Base-by-base conservation (phyloP, 306 rosid genomes). In the Quercus rubra region DNA sequence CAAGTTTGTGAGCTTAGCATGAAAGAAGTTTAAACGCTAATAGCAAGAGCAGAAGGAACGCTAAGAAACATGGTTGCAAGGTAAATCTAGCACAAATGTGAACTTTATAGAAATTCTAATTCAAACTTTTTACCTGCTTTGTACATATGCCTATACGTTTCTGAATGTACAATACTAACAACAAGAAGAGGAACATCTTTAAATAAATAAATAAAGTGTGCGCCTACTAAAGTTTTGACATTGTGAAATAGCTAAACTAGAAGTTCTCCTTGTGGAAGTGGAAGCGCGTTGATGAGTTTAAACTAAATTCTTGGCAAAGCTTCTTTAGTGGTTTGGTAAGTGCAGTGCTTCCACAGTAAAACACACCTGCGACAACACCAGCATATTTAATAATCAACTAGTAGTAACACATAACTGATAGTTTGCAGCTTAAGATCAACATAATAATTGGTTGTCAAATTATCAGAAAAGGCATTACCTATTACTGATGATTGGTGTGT, bases 251-350 rank as follows among this genome's bases (percentile, higher is more conserved):
- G 43, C 78, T 56, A 64, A 55, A 78, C 86, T 90, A 94, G 82
- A 94, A 94, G 77, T 92, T 94, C 87, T 94, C 98, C 88, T 94
- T 92, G 81, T 94, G 92, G 82, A 94, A 94, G 13, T 85, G 87
- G 78, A 94, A 94, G 28, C 94, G 91, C 23, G 92, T 86, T 64
- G 86, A 71, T 19, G 85, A 69, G 74, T 81, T 75, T 61, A 71
- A 17, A 74, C 85, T 86, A 72, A 82, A 86, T 38, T 82, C 89
- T 77, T 72, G 80, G 84, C 92, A 88, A 12, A 82, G 85, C 4
- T 72, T 15, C 78, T 78, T 76, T 6, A 88, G 59, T 61, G 75
- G 18, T 78, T 84, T 82, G 38, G 77, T 75, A 6, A 77, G 85
- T 38, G 12, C 25, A 18, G 93, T 78, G 83, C 84, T 84, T 78